Percentiles rank a stretch among this genome's conserved stretches.
Evolutionary conservation across 108 stramenopile genomes (phyloP).

Genomic region (Skeletonema potamos): DNA sequence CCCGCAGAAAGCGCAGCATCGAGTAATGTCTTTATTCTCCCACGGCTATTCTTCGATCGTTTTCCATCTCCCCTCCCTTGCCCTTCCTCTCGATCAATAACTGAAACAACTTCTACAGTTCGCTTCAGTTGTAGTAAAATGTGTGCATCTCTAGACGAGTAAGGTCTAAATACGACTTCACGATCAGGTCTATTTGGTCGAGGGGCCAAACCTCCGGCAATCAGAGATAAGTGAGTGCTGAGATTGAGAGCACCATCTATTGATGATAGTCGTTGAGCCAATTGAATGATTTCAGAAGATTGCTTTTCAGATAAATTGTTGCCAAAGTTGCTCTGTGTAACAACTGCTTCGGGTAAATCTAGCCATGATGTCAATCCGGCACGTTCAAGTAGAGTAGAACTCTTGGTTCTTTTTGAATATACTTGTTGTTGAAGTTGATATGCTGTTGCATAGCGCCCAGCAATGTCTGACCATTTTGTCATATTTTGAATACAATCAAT

Average conservation of each 20-base stretch:
- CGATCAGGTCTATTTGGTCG: conserved; percentile 69
- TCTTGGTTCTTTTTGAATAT: conserved; percentile 10
- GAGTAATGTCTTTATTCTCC: conserved; percentile 53
- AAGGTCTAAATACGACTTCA: conserved; percentile 71
- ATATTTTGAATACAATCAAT: not conserved
- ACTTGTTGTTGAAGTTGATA: conserved; percentile 34
- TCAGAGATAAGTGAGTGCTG: conserved; percentile 44
- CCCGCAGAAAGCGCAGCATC: conserved; percentile 69
- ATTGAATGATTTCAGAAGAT: conserved; percentile 3
- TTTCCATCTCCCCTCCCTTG: not conserved
- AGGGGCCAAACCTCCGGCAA: conserved; percentile 67
- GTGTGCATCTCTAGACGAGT: conserved; percentile 80
- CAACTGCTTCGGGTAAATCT: conserved; percentile 34
- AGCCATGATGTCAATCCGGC: conserved; percentile 43
- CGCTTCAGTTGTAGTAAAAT: conserved; percentile 80
- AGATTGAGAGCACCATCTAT: conserved; percentile 27
- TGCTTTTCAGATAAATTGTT: conserved; percentile 6
- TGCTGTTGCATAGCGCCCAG: conserved; percentile 26
- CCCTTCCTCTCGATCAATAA: not conserved
- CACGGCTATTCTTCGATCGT: conserved; percentile 4
- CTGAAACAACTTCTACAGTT: conserved; percentile 52
- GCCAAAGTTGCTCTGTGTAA: not conserved
- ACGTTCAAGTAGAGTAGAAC: conserved; percentile 25
- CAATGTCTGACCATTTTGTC: conserved; percentile 3
- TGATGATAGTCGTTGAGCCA: conserved; percentile 18